phyloP scores from a whole-genome alignment of 164 flowering plant species.

The Kalanchoe fedtschenkoi region DNA sequence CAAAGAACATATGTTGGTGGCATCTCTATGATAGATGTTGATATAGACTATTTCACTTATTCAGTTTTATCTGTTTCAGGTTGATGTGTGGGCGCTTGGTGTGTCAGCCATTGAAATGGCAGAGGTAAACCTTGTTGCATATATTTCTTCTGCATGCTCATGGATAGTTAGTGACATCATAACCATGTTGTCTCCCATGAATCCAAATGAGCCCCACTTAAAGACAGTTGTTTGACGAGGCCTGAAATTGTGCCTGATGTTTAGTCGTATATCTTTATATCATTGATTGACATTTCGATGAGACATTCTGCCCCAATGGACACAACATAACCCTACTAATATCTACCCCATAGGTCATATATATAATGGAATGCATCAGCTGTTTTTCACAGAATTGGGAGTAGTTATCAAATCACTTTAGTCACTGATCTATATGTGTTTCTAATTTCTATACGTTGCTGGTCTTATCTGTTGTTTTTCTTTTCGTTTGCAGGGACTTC shows the following conservation, averaged over 20 bases:
- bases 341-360: neutral
- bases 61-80: conserved; percentile 30
- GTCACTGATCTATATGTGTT: neutral
- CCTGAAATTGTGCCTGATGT: too few species aligned
- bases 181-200: neutral
- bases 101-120: conserved; percentile 99
- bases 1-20: too few species aligned
- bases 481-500: conserved; percentile 66
- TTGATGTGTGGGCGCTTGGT: conserved; percentile 99
- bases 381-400: neutral
- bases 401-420: neutral
- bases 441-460: neutral
- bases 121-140: conserved; percentile 47
- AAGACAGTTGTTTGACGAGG: too few species aligned
- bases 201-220: neutral
- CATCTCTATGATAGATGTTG: too few species aligned
- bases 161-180: neutral
- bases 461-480: neutral
- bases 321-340: neutral
- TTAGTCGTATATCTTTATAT: too few species aligned
- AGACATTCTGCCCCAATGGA: too few species aligned
- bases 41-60: neutral
- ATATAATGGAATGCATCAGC: neutral
- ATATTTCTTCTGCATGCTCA: neutral
- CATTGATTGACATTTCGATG: too few species aligned